Evolutionary conservation across 1,139 yeast species (phyloP).

Genomic region (Candida sp.): DNA sequence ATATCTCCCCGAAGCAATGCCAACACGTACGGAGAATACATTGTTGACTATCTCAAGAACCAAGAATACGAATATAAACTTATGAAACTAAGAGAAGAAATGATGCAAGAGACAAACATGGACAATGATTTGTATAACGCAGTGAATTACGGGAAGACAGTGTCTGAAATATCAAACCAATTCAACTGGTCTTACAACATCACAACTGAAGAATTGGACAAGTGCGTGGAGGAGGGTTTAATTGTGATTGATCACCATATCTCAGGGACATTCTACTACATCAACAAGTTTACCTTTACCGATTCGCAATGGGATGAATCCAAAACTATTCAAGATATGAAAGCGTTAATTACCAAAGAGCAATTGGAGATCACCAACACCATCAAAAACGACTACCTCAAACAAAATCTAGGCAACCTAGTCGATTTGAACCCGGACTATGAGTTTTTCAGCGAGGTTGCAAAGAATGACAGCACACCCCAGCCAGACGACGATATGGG

Average conservation of each 20-base stretch:
- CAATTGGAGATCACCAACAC: conserved; percentile 21
- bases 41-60: conserved; percentile 24
- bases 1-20: conserved; percentile 25
- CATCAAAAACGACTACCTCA: conserved; percentile 18
- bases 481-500: conserved; percentile 4
- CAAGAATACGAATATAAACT: conserved; percentile 30
- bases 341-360: conserved; percentile 21
- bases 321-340: conserved; percentile 15
- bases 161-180: conserved; percentile 40
- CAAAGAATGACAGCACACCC: conserved; percentile 9
- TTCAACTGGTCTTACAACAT: conserved; percentile 71
- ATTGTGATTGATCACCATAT: conserved; percentile 71
- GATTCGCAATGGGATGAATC: conserved; percentile 16
- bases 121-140: conserved; percentile 20
- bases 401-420: conserved; percentile 18
- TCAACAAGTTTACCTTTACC: conserved; percentile 27
- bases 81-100: conserved; percentile 26
- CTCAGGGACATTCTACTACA: conserved; percentile 56
- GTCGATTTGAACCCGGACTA: conserved; percentile 22
- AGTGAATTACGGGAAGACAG: conserved; percentile 35
- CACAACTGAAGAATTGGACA: conserved; percentile 68
- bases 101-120: conserved; percentile 21
- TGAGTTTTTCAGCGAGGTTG: conserved; percentile 19
- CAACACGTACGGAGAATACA: conserved; percentile 26
- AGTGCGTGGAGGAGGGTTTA: conserved; percentile 59